phyloP scores from a whole-genome alignment of 2,329 filamentous ascomycete species.

The Arachnomyces sp. region DNA sequence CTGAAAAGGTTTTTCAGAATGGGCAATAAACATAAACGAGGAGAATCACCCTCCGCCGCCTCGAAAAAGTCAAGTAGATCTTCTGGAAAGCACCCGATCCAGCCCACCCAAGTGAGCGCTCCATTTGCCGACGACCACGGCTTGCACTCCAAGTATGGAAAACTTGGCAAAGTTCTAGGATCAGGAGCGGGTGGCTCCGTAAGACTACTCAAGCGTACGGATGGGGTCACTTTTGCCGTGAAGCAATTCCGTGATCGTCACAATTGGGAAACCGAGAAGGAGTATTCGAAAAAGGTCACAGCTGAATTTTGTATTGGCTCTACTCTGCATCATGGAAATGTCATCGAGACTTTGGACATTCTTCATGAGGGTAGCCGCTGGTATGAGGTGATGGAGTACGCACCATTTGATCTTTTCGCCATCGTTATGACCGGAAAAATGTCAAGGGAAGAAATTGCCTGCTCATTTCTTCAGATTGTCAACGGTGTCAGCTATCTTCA shows the following conservation, averaged over 20 bases:
- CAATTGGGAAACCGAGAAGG: slow-evolving; percentile 85
- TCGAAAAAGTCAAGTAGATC: slow-evolving; percentile 53
- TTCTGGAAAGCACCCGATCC: slow-evolving; percentile 46
- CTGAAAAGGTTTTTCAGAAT: slow-evolving; percentile 92
- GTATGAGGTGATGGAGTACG: slow-evolving; percentile 99
- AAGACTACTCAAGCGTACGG: slow-evolving; percentile 84
- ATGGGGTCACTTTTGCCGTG: slow-evolving; percentile 90
- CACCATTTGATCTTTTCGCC: slow-evolving; percentile 89
- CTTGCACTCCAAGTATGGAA: slow-evolving; percentile 84
- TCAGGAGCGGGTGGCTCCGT: slow-evolving; percentile 94
- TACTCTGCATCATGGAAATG: slow-evolving; percentile 92
- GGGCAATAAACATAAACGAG: slow-evolving; percentile 56
- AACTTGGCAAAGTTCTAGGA: slow-evolving; percentile 87
- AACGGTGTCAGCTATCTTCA: slow-evolving; percentile 93
- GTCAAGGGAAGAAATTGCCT: slow-evolving; percentile 82
- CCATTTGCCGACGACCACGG: slow-evolving; percentile 95
- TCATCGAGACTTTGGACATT: slow-evolving; percentile 96
- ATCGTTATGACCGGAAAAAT: slow-evolving; percentile 99
- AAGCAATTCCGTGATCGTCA: slow-evolving; percentile 94
- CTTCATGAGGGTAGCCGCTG: slow-evolving; percentile 88
- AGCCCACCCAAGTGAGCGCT: slow-evolving; percentile 46
- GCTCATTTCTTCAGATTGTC: slow-evolving; percentile 87
- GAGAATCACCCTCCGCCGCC: slow-evolving; percentile 54
- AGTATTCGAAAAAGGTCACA: slow-evolving; percentile 96
- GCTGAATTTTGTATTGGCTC: slow-evolving; percentile 98